A percentile compares a stretch with the other conserved stretches of the same genome.
Conservation (phyloP, 345 rosid genomes). For the Murraya paniculata region DNA sequence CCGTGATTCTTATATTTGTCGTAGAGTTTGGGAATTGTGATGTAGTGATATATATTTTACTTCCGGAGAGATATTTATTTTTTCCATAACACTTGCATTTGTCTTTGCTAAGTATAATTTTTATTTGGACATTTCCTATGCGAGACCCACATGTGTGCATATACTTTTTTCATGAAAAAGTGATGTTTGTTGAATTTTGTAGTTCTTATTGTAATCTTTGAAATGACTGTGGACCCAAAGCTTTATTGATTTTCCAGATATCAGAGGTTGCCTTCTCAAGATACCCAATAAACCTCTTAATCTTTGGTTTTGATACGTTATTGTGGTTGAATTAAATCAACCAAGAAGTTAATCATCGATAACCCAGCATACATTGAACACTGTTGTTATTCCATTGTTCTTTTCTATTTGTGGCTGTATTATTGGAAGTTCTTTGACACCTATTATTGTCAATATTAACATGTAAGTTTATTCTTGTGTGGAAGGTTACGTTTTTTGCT, state of each 20-base stretch:
- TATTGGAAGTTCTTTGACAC: background rate
- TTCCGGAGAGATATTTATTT: background rate
- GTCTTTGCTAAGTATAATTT: constrained; percentile 12
- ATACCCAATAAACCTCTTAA: background rate
- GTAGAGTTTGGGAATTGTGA: background rate
- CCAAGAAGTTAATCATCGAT: background rate
- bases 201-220: background rate
- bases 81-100: background rate
- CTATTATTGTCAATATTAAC: background rate
- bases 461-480: constrained; percentile 2
- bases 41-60: background rate
- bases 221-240: constrained; percentile 4
- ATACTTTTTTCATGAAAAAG: constrained; percentile 12
- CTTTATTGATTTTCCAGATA: constrained; percentile 1
- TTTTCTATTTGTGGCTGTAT: background rate
- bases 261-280: constrained; percentile 4
- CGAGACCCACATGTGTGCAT: constrained; percentile 18
- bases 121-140: constrained; percentile 15
- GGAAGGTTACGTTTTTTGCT: background rate
- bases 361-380: background rate
- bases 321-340: constrained; percentile 1
- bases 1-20: background rate
- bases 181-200: constrained; percentile 16
- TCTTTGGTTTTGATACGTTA: background rate
- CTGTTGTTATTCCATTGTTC: constrained; percentile 1